Evolutionary conservation across 805 yeast genomes (phyloP), one percentile per base, ranked within the genome.

Genomic region (Saccharomycopsis sp.): DNA sequence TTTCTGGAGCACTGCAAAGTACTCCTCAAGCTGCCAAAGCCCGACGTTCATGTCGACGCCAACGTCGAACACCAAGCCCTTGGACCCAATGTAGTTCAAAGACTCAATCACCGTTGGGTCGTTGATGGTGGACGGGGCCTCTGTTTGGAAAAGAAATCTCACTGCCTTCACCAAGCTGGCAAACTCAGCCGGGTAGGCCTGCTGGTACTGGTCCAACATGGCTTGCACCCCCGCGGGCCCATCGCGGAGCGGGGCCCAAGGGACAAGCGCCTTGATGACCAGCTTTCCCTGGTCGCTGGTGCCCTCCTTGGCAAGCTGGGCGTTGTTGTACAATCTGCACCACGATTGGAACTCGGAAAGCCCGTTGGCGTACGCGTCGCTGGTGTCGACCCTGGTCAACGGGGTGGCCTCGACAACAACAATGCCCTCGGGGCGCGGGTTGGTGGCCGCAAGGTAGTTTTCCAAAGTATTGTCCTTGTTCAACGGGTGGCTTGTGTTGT

Each of bases 191-290:
- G 43, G 37, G 25, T 46, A 52, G 6, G 40, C 29, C 13, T 39
- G 42, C 30, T 65, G 20, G 21, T 15, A 37, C 8, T 39, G 38
- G 1, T 33, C 32, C 5, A 51, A 26, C 38, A 49, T 55, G 30
- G 42, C 33, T 4, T 30, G 18, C 3, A 58, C 33, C 1, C 46
- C 48, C 0, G 40, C 43, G 1, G 50, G 33, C 2, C 71, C 71
- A 4, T 52, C 42, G 5, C 62, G 59, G 6, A 67, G 37, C 4
- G 74, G 73, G 1, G 67, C 69, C 70, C 69, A 67, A 1, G 72
- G 69, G n/a, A 68, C 50, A 6, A 65, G 49, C 2, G 55, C 69
- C 30, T 52, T 53, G 23, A 48, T 49, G 31, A 36, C 6, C 5
- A 6, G 9, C 18, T 23, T 33, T 10, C 38, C 42, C 12, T 33